Base-by-base conservation (phyloP, 129 eudicot species). In the Smallanthus sonchifolius region DNA sequence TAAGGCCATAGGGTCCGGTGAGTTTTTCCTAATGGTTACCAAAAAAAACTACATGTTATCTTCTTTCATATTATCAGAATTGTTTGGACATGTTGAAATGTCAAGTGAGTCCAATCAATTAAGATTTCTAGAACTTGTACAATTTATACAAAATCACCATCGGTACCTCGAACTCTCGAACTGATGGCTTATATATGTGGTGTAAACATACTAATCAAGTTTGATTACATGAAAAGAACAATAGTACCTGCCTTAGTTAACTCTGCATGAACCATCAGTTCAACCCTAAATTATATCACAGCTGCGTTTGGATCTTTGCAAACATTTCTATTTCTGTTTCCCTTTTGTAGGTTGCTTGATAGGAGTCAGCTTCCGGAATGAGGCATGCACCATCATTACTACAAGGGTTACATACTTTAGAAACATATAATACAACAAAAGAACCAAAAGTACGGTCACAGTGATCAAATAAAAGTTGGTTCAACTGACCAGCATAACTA, bases 321-420 rank as follows among this genome's bases (percentile, higher is more conserved):
- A 24, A n/a, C 14, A 70, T 19, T 60, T 66, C 68, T 85, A 80
- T 68, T 70, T 79, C 75, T 70, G 69, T 85, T 87, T 87, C 77
- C 84, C 88, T 61, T 69, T 74, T n/a, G 79, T 35, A 52, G 89
- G 72, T 75, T 83, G 95, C 69, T 84, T 92, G 64, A 84, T 84
- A 24, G 96, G 92, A 54, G 91, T 88, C 81, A 93, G 84, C 84
- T 88, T 93, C 82, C 97, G 91, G 73, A 88, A 88, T 28, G 98
- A 88, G 30, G 98, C 97, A 71, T 93, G 98, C 73, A 93, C 65
- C 74, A 93, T 82, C 91, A 86, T 79, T 47, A 78, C 98, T 93
- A 83, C 68, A 76, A 59, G 48, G 5, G 65, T 36, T 63, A 35
- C 40, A 7, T n/a, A 19, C 16, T 62, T 78, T n/a, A 78, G 48